phyloP scores from a whole-genome alignment of 176 grass and related monocot species.

The Juncus effusus region DNA sequence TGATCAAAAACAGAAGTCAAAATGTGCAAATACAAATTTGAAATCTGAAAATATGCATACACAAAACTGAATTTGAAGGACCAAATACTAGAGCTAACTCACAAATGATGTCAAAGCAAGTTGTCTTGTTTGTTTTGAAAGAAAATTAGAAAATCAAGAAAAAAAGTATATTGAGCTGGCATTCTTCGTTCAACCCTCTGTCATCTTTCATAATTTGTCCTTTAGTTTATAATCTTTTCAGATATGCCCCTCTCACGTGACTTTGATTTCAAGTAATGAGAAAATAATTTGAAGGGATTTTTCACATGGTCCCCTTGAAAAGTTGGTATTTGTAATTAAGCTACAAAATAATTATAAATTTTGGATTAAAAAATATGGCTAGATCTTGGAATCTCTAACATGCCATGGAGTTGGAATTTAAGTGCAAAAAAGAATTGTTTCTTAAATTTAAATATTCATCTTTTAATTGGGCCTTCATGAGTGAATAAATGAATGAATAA shows the following conservation, averaged over 20 bases:
- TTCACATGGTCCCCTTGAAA: not conserved
- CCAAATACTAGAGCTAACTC: too few relatives aligned
- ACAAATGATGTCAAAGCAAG: too few relatives aligned
- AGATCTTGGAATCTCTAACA: not conserved
- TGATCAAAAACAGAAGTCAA: slow-evolving; percentile 17
- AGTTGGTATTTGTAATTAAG: not conserved
- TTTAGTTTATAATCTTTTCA: not conserved
- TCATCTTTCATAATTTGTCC: slow-evolving; percentile 7
- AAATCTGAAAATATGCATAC: too few relatives aligned
- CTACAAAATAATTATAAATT: not conserved
- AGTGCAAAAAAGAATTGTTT: not conserved
- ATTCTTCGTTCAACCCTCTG: slow-evolving; percentile 4
- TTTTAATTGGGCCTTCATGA: slow-evolving; percentile 6
- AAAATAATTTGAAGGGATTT: not conserved
- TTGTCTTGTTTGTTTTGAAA: too few relatives aligned
- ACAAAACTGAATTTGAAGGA: too few relatives aligned
- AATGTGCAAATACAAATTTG: not conserved
- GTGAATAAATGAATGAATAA: slow-evolving; percentile 4
- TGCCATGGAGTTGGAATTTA: not conserved
- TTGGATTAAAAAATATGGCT: too few relatives aligned
- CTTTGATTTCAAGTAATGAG: slow-evolving; percentile 21
- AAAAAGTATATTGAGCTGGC: slow-evolving; percentile 12
- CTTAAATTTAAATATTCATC: slow-evolving; percentile 10
- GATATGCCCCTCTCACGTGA: slow-evolving; percentile 24
- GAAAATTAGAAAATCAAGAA: not conserved